Percentiles rank a stretch among this genome's conserved stretches.
phyloP scores from a whole-genome alignment of 306 rosid genomes.

The Citrullus colocynthis region DNA sequence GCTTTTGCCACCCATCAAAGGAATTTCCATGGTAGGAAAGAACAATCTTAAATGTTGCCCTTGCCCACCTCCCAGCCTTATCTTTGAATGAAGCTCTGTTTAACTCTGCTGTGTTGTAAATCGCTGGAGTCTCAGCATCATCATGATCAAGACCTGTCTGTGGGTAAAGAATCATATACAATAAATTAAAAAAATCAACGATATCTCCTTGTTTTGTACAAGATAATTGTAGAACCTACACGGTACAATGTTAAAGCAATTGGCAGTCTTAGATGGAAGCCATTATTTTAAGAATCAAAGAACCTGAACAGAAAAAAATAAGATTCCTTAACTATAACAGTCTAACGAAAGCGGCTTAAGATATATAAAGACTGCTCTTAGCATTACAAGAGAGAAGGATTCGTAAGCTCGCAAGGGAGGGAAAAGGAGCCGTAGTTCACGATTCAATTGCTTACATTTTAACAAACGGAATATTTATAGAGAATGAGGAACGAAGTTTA shows the following conservation, averaged over 20 bases:
- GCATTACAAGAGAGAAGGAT: not conserved
- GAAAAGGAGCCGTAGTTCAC: not conserved
- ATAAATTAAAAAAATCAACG: slow-evolving; percentile 8
- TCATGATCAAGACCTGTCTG: slow-evolving; percentile 32
- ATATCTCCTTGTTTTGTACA: not conserved
- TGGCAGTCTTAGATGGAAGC: not conserved
- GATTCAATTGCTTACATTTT: not conserved
- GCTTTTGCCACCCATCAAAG: slow-evolving; percentile 97
- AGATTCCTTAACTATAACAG: not conserved
- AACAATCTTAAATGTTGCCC: slow-evolving; percentile 57
- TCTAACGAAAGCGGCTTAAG: not conserved
- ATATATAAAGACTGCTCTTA: not conserved
- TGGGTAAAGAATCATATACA: slow-evolving; percentile 10
- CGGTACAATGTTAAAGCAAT: not conserved
- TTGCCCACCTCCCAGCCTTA: slow-evolving; percentile 77
- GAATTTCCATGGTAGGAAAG: slow-evolving; percentile 73
- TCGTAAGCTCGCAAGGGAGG: not conserved
- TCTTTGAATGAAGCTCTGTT: slow-evolving; percentile 26
- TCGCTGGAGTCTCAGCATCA: slow-evolving; percentile 25
- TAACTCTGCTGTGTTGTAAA: slow-evolving; percentile 24
- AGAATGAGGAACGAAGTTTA: not conserved
- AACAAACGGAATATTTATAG: not conserved
- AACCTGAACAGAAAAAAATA: not conserved
- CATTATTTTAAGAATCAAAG: not conserved
- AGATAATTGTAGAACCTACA: not conserved